Evolutionary conservation across 495 filamentous ascomycete genomes (phyloP).

Genomic region (Neurospora sp.): DNA sequence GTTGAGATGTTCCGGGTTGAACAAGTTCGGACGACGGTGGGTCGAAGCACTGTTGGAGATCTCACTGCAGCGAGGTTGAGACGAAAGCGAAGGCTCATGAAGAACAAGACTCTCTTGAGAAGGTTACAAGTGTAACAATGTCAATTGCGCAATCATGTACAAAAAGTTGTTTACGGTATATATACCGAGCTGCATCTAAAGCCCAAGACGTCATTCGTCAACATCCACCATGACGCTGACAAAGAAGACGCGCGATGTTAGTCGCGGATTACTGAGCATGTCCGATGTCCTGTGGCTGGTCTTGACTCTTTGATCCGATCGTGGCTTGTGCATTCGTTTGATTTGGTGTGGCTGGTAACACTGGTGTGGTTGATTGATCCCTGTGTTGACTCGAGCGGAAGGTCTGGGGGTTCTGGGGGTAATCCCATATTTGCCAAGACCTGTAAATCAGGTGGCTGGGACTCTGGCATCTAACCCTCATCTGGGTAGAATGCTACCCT

Average conservation of each 20-base stretch:
- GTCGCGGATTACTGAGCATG: not conserved
- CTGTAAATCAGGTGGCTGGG: too few species aligned
- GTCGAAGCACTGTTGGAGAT: not conserved
- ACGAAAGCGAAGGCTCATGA: not conserved
- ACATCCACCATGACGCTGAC: not conserved
- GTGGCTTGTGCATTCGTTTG: not conserved
- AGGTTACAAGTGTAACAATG: not conserved
- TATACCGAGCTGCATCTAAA: not conserved
- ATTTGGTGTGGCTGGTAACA: not conserved
- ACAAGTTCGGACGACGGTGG: not conserved
- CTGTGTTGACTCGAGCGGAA: too few species aligned
- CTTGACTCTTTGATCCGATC: not conserved
- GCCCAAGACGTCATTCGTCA: not conserved
- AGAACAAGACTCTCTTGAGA: not conserved
- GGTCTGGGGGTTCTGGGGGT: too few species aligned
- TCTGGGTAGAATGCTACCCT: too few species aligned
- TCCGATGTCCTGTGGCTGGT: not conserved
- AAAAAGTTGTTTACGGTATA: not conserved
- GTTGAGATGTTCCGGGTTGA: not conserved
- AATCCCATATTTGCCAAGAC: too few species aligned
- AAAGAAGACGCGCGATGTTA: not conserved
- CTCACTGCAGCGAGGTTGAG: not conserved
- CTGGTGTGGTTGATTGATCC: too few species aligned
- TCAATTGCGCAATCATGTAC: not conserved
- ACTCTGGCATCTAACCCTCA: too few species aligned